These are phyloP conservation scores for Salix purpurea DNA, from an alignment of 345 rosid species.

Conservation along the genomic window DNA sequence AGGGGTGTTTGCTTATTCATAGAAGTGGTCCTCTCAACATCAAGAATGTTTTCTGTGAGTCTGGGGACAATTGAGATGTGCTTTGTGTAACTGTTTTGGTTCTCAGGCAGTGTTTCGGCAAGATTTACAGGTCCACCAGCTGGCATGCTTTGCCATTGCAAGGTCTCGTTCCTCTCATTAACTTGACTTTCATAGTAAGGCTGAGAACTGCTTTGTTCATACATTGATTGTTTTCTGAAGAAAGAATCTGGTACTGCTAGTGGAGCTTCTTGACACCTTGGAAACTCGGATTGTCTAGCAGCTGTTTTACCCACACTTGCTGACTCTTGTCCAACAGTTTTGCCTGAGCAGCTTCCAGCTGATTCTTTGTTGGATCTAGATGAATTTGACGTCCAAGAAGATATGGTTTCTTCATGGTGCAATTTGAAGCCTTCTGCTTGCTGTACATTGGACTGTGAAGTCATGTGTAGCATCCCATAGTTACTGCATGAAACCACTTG, in stretches of 20 bases:
- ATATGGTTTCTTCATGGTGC: conserved; percentile 39
- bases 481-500: conserved; percentile 25
- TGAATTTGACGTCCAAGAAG: conserved; percentile 44
- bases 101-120: conserved; percentile 23
- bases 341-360: conserved; percentile 20
- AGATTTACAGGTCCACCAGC: conserved; percentile 20
- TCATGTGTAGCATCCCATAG: conserved; percentile 21
- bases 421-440: conserved; percentile 38
- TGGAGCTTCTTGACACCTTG: conserved; percentile 23
- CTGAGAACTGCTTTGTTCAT: conserved; percentile 28
- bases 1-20: conserved; percentile 18
- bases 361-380: conserved; percentile 29
- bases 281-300: conserved; percentile 22
- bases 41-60: conserved; percentile 22
- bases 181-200: conserved; percentile 20
- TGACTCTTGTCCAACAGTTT: conserved; percentile 21
- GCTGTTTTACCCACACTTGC: conserved; percentile 14
- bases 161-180: conserved; percentile 26
- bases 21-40: conserved; percentile 25
- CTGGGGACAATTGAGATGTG: conserved; percentile 23
- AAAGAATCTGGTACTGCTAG: conserved; percentile 3
- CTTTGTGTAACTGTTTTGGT: conserved; percentile 25
- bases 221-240: conserved; percentile 9
- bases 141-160: conserved; percentile 25
- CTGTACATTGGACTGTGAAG: conserved; percentile 21